Evolutionary conservation across 169 alveolate genomes (phyloP), one percentile per base, ranked within the genome.

Genomic region (Eimeria acervulina): DNA sequence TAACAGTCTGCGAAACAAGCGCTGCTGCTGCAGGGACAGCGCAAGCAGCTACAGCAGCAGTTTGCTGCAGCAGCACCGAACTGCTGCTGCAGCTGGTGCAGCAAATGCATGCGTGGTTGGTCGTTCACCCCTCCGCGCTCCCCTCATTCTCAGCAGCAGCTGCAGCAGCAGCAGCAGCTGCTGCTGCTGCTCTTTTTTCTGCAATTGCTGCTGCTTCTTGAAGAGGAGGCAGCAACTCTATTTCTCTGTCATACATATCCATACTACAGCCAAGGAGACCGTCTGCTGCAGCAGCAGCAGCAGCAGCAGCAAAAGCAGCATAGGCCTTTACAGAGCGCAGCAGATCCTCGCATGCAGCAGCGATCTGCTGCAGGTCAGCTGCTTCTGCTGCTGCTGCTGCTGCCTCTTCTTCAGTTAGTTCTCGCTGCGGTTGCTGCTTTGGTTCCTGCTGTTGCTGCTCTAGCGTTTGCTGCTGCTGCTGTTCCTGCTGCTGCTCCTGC

Each of bases 381-480:
- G 84, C 47, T 28, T 74, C 84, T 74, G 42, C 47, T 74, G 84
- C 84, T 38, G 84, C 84, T 74, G 84, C 84, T 28, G 84, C 84
- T 31, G 84, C 84, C 84, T 74, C 84, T 31, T 74, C 84, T 19
- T 17, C 84, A 74, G 42, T 74, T 12, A 74, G 84, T 26, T 66
- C 78, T 31, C 52, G 28, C n/a, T 31, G 36, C 76, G 28, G 76
- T 40, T 74, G 84, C 84, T 74, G 84, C 26, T 33, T 23, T 2
- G 4, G 84, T 1, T 74, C 23, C 84, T 38, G 55, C 26, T 31
- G 52, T 44, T 36, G 59, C 59, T 51, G 59, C 6, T 51, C 59
- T 51, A 12, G 7, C 15, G 59, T 10, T 51, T 51, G 59, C 2
- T 21, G 17, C 21, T 28, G 84, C 47, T 72, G 17, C 84, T 38